Conservation (phyloP, 2,329 filamentous ascomycete genomes). For the Exophiala sp. region DNA sequence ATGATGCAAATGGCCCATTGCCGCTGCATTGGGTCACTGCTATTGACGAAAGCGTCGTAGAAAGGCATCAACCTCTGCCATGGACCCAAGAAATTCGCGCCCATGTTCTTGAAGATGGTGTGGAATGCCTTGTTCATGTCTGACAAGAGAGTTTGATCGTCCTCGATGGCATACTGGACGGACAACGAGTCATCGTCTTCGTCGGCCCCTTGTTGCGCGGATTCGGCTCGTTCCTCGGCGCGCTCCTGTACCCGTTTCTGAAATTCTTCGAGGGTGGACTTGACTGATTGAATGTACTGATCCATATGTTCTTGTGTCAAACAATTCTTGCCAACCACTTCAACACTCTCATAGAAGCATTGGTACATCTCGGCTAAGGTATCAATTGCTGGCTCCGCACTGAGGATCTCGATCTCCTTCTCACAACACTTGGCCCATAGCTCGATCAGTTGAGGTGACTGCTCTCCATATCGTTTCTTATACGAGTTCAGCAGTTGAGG, state of each 20-base stretch:
- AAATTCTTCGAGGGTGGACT: constrained; percentile 85
- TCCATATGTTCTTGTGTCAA: constrained; percentile 73
- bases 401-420: constrained; percentile 88
- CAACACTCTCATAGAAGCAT: constrained; percentile 97
- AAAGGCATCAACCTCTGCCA: constrained; percentile 83
- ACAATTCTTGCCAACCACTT: constrained; percentile 82
- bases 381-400: constrained; percentile 89
- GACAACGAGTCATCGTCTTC: constrained; percentile 87
- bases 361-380: constrained; percentile 98
- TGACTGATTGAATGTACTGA: constrained; percentile 78
- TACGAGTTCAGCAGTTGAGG: constrained; percentile 89
- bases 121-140: constrained; percentile 99
- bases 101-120: constrained; percentile 96
- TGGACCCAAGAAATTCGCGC: constrained; percentile 70
- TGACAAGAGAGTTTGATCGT: constrained; percentile 90
- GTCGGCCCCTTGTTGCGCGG: constrained; percentile 81
- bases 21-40: constrained; percentile 74
- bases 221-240: constrained; percentile 74
- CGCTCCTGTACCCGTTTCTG: constrained; percentile 77
- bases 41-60: constrained; percentile 74
- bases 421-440: constrained; percentile 82
- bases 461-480: constrained; percentile 80
- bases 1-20: constrained; percentile 99
- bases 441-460: constrained; percentile 70
- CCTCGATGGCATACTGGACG: constrained; percentile 82